Base-by-base conservation (phyloP, 1,284 basidiomycete species). In the Lignosus rhinocerotis region DNA sequence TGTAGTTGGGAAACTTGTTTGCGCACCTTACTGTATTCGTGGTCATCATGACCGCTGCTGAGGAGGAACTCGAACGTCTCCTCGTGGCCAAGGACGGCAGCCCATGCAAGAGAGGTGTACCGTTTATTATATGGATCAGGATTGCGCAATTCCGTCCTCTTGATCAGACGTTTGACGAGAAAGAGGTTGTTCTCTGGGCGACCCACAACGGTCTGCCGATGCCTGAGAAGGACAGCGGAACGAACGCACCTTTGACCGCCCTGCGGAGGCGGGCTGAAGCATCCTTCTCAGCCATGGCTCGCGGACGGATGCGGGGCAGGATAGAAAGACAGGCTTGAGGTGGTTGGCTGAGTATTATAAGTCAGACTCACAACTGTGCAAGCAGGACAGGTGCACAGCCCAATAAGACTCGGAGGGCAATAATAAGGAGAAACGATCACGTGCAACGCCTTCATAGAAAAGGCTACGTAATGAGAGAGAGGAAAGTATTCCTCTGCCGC, bases 51-150 rank as follows among this genome's bases (percentile, higher is more conserved):
- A 16, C 92, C 93, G 43, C 82, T 86, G 63, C 81, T 83, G 48
- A 96, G 78, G 58, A 96, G 76, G 76, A 89, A 96, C 68, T 95
- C 92, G 64, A 94, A 95, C 1, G 92, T 93, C 71, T 96, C 93
- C 68, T 94, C 85, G 60, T 92, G 85, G 0, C 91, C 92, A 32
- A 92, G 82, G 0, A 88, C 82, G 21, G 93, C 93, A 0, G 94
- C 87, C 90, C 93, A 95, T 12, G 92, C 92, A 7, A 97, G 75
- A 17, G 90, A 93, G 0, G 94, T 96, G 69, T 90, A 88, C 1
- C 92, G 83, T 64, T 82, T 82, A 39, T 83, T 76, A 16, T 79
- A 81, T 14, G 88, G 81, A 74, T 97, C 94, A 8, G 92, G 85
- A 75, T 96, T 96, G 31, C 94, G 84, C 78, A 96, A 85, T 70